Conservation (phyloP, 164 flowering plant genomes). For the grape (Vitis vinifera) region DNA sequence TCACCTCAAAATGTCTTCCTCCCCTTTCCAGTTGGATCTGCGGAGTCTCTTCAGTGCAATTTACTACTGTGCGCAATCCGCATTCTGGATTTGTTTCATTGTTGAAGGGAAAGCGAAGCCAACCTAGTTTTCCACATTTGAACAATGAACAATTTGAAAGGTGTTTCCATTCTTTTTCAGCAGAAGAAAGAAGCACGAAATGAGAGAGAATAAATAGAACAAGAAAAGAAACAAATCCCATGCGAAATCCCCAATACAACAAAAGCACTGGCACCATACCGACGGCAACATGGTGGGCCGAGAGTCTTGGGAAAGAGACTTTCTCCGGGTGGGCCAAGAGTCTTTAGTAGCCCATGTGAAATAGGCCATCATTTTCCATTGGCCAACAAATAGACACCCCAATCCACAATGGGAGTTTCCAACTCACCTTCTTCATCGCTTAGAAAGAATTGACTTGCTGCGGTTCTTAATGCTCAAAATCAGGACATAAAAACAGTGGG, state of each 20-base stretch:
- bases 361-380: too few species aligned
- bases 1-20: constrained; percentile 10
- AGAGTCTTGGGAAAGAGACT: too few species aligned
- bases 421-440: too few species aligned
- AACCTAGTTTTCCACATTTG: neutral
- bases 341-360: too few species aligned
- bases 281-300: too few species aligned
- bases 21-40: constrained; percentile 10
- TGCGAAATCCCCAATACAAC: neutral
- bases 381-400: too few species aligned
- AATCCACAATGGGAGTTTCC: too few species aligned
- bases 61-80: neutral
- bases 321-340: too few species aligned
- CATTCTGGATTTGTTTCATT: neutral
- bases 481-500: too few species aligned
- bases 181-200: neutral
- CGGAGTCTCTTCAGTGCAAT: neutral
- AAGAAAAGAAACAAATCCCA: neutral
- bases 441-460: too few species aligned
- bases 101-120: constrained; percentile 9
- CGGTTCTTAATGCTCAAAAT: too few species aligned
- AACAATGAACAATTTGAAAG: neutral
- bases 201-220: constrained; percentile 4
- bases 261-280: too few species aligned
- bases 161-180: neutral